Base-by-base conservation (phyloP, 371 early-diverging fungal genomes). In the Actinomortierella ambigua region DNA sequence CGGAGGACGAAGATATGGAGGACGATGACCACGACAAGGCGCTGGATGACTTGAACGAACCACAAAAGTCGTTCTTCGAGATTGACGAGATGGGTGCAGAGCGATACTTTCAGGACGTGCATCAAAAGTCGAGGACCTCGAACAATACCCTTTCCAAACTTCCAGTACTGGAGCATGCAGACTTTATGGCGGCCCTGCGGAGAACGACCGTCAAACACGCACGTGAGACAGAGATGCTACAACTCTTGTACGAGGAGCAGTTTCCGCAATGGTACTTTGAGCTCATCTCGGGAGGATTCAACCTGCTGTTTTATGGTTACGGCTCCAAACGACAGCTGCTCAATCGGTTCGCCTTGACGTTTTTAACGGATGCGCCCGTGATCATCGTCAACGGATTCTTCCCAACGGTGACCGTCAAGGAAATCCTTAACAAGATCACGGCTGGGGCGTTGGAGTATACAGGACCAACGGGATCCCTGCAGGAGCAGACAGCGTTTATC, bases 211-310 rank as follows among this genome's bases (percentile, higher is more conserved):
- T 52, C 11, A 92, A 91, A 55, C 93, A 94, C 60, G 61, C 59
- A 1, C 26, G 67, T 2, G 88, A 90, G 57, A 84, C 81, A 48
- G 68, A 68, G n/a, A 77, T 77, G n/a, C 73, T 94, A 17, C 48
- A 51, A 1, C 59, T 65, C 14, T 65, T 88, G 42, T 89, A 93
- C 55, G 79, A 83, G 42, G 77, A 77, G 17, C 82, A 86, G 55
- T 96, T 93, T 55, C 75, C 82, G 1, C 93, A 96, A 61, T 95
- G 95, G 96, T 79, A 67, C 53, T 93, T 94, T 77, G 93, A 94
- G 68, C 81, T 95, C 23, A 63, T 79, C 2, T 75, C 83, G 15
- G 84, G 83, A 15, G 90, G 88, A 0, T 97, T 93, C 79, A 95
- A 92, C 61, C 79, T 96, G 3, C 65, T 93, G 2, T 90, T 95